These are phyloP conservation scores for Thraustochytrium striatum DNA, from an alignment of 352 stramenopile genomes.

Conservation along the genomic window DNA sequence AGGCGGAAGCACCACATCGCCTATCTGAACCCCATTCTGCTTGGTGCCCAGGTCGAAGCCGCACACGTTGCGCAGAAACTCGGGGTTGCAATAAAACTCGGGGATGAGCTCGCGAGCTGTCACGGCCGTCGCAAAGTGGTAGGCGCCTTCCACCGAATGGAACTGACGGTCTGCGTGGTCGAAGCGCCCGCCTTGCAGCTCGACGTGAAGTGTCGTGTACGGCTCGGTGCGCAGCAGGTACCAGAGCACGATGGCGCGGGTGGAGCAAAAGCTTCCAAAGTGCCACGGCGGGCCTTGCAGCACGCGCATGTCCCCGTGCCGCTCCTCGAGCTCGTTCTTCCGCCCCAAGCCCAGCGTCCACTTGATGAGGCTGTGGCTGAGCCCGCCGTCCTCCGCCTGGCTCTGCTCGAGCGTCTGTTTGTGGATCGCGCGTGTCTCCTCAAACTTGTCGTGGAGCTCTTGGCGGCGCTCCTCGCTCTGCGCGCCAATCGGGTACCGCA, in stretches of 20 bases:
- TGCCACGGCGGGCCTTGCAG: constrained; percentile 62
- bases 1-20: constrained; percentile 85
- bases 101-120: constrained; percentile 86
- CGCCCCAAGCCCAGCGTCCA: constrained; percentile 6
- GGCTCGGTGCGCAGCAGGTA: constrained; percentile 95
- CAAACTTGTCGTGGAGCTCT: constrained; percentile 27
- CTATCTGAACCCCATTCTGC: constrained; percentile 75
- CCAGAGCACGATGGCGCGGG: constrained; percentile 89
- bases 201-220: constrained; percentile 86
- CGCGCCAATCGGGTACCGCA: constrained; percentile 41
- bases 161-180: constrained; percentile 93
- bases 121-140: constrained; percentile 27
- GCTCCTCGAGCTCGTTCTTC: constrained; percentile 54
- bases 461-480: neutral
- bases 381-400: too few relatives aligned
- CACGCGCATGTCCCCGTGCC: constrained; percentile 34
- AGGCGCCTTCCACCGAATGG: constrained; percentile 82
- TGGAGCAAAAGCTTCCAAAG: constrained; percentile 92
- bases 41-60: constrained; percentile 58
- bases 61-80: constrained; percentile 52
- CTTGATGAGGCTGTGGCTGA: too few relatives aligned
- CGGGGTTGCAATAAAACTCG: constrained; percentile 82
- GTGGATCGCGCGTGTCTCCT: neutral
- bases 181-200: constrained; percentile 92
- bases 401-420: neutral